Evolutionary conservation across 2,329 filamentous ascomycete genomes (phyloP).

Genomic region (Capronia epimyces): DNA sequence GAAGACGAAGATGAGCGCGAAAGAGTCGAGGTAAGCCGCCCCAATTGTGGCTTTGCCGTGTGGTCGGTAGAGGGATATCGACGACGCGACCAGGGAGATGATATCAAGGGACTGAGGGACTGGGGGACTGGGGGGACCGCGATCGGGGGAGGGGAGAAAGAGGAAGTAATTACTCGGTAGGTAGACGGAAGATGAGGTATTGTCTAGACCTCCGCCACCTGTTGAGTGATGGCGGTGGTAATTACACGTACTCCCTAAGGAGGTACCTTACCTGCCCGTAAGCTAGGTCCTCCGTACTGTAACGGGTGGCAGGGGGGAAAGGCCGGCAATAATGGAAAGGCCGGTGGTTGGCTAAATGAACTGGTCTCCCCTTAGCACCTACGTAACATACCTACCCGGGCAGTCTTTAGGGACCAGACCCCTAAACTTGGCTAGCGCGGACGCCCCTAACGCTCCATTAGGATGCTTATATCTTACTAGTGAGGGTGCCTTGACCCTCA

Average conservation of each 20-base stretch:
- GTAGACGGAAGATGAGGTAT: neutral
- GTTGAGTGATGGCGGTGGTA: neutral
- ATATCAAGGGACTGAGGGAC: slow-evolving; percentile 7
- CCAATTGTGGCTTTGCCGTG: neutral
- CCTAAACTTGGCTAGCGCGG: too few relatives aligned
- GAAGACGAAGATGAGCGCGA: slow-evolving; percentile 1
- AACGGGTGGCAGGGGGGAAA: neutral
- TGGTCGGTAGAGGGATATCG: slow-evolving; percentile 4
- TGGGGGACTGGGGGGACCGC: slow-evolving; percentile 13
- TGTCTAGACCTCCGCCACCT: neutral
- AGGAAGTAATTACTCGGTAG: neutral
- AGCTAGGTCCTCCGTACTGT: too few relatives aligned
- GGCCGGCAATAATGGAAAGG: neutral
- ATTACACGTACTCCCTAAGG: too few relatives aligned
- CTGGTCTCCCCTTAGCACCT: neutral
- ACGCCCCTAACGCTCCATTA: too few relatives aligned
- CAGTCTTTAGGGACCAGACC: neutral
- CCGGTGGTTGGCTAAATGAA: neutral
- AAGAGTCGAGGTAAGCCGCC: slow-evolving; percentile 8
- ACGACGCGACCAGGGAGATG: slow-evolving; percentile 17
- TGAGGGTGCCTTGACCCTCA: neutral
- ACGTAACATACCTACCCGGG: too few relatives aligned
- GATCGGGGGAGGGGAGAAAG: slow-evolving; percentile 6
- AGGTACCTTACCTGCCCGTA: too few relatives aligned
- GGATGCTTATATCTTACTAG: neutral